phyloP scores from a whole-genome alignment of 1,284 basidiomycete genomes.

The Fistulinella staudtii region DNA sequence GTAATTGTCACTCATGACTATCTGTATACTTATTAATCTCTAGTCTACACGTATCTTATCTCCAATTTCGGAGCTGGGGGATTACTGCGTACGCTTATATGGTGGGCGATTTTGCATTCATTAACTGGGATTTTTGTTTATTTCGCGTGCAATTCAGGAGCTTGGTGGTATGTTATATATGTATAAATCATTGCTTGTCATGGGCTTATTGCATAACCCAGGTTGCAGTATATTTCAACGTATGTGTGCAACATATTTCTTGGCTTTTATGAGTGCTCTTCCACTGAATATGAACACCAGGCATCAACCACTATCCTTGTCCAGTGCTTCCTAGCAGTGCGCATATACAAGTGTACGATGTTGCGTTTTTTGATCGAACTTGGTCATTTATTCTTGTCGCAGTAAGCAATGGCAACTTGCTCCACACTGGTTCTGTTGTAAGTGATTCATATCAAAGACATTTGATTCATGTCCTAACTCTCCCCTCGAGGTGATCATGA shows the following conservation, averaged over 20 bases:
- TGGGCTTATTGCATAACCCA: slow-evolving; percentile 9
- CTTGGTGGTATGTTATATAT: slow-evolving; percentile 37
- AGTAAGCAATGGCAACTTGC: slow-evolving; percentile 28
- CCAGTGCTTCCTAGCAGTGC: slow-evolving; percentile 33
- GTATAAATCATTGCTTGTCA: not conserved
- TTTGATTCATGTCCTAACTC: not conserved
- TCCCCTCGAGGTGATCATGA: slow-evolving; percentile 27
- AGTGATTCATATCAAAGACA: not conserved
- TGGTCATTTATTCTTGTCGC: not conserved
- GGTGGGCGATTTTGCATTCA: slow-evolving; percentile 33
- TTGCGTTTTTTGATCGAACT: not conserved
- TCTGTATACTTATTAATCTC: not conserved
- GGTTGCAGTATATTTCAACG: slow-evolving; percentile 39
- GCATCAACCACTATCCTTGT: slow-evolving; percentile 35
- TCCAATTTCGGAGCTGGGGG: slow-evolving; percentile 41
- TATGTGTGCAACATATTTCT: slow-evolving; percentile 9
- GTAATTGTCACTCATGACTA: not conserved
- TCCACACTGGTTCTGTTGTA: slow-evolving; percentile 10
- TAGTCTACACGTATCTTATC: slow-evolving; percentile 56
- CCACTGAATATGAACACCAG: slow-evolving; percentile 6
- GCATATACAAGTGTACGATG: slow-evolving; percentile 26
- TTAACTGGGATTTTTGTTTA: no score
- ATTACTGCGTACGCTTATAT: slow-evolving; percentile 40
- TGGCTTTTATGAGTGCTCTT: not conserved
- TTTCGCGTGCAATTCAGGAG: slow-evolving; percentile 43